Percentiles rank a stretch among this genome's conserved stretches.
Evolutionary conservation across 768 basidiomycete species (phyloP).

Genomic region (Coprinellus aureogranulatus): DNA sequence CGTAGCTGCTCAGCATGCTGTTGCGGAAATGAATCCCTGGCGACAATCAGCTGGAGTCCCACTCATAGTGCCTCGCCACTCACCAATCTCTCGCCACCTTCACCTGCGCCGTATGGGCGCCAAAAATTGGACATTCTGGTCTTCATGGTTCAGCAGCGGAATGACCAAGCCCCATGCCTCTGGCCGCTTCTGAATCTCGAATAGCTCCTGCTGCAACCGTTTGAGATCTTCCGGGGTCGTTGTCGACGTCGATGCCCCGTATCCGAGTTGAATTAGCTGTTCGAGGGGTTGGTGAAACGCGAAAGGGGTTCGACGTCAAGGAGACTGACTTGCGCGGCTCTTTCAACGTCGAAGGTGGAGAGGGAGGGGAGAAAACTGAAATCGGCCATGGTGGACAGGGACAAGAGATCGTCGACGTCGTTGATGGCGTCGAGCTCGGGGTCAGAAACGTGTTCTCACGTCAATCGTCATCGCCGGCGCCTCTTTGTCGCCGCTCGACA

Average conservation of each 20-base stretch:
- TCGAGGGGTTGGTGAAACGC: conserved; percentile 3
- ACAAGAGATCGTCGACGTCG: not conserved
- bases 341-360: conserved; percentile 16
- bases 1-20: conserved; percentile 59
- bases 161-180: conserved; percentile 85
- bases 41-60: conserved; percentile 5
- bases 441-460: not conserved
- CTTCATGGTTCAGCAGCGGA: conserved; percentile 66
- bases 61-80: conserved; percentile 17
- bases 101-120: conserved; percentile 89
- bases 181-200: conserved; percentile 70
- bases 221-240: conserved; percentile 60
- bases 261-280: conserved; percentile 70
- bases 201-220: conserved; percentile 66
- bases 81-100: conserved; percentile 94
- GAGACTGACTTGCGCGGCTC: conserved; percentile 11
- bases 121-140: conserved; percentile 91
- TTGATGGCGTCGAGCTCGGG: not conserved
- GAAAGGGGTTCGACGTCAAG: not conserved
- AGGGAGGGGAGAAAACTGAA: conserved; percentile 10
- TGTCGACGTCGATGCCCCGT: conserved; percentile 46
- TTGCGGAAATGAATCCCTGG: conserved; percentile 72
- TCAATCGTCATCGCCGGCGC: no score
- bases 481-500: no score
- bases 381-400: conserved; percentile 7